Conservation (phyloP, 495 filamentous ascomycete genomes). For the Aspergillus nidulans region DNA sequence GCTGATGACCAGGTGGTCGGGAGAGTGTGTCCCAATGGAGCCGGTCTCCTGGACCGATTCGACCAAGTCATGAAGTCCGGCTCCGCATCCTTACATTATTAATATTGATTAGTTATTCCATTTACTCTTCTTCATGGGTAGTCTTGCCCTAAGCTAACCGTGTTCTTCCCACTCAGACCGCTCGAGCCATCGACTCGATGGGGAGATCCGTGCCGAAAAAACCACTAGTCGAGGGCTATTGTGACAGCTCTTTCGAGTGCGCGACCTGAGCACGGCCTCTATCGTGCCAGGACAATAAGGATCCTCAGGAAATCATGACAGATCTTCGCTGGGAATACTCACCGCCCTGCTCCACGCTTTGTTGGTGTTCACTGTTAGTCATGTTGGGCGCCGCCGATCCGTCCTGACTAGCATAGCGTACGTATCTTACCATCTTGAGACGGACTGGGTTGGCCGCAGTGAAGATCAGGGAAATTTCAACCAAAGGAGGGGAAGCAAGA, state of each 20-base stretch:
- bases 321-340: not conserved
- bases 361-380: not conserved
- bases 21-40: no score
- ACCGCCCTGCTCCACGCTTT: not conserved
- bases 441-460: not conserved
- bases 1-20: no score
- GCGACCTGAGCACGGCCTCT: not conserved
- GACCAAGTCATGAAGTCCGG: no score
- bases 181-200: no score
- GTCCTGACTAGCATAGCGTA: not conserved
- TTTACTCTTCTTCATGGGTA: no score
- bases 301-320: conserved; percentile 11
- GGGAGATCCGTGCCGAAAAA: not conserved
- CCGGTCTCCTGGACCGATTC: no score
- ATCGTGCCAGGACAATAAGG: not conserved
- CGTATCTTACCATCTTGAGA: not conserved
- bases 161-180: no score
- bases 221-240: conserved; percentile 13
- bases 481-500: not conserved
- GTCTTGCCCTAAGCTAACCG: no score
- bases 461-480: not conserved
- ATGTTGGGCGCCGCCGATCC: not conserved
- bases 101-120: no score
- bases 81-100: no score
- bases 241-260: conserved; percentile 16